Percentiles rank a stretch among this genome's conserved stretches.
These are phyloP conservation scores for Claviceps sorghi DNA, from an alignment of 2,329 filamentous ascomycete genomes.

Conservation along the genomic window DNA sequence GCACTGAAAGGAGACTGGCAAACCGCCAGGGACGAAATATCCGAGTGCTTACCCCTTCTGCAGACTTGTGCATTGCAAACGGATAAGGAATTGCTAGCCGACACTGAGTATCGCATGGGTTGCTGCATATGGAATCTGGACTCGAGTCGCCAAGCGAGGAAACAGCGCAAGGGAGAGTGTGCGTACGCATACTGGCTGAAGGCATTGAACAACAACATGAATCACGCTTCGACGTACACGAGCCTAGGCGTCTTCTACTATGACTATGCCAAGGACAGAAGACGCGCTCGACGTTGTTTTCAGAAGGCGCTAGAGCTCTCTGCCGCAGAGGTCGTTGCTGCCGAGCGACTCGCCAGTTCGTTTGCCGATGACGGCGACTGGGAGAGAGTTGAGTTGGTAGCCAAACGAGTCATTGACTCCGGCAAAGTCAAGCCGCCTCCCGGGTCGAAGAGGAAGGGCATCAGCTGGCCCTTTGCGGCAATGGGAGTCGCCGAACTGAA, in stretches of 20 bases:
- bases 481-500: slow-evolving; percentile 90
- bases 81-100: slow-evolving; percentile 58
- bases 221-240: slow-evolving; percentile 81
- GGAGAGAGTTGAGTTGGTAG: slow-evolving; percentile 89
- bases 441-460: slow-evolving; percentile 80
- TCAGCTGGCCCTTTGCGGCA: slow-evolving; percentile 93
- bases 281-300: slow-evolving; percentile 79
- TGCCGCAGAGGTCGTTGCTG: slow-evolving; percentile 68
- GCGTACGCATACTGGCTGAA: slow-evolving; percentile 74
- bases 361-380: slow-evolving; percentile 89
- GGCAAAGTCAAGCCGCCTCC: slow-evolving; percentile 81
- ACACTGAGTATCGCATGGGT: slow-evolving; percentile 76
- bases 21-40: slow-evolving; percentile 52
- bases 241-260: slow-evolving; percentile 81
- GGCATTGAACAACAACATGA: slow-evolving; percentile 73
- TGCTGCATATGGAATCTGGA: slow-evolving; percentile 79
- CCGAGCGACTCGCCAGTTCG: slow-evolving; percentile 68
- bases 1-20: slow-evolving; percentile 66
- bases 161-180: slow-evolving; percentile 51
- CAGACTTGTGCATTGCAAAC: slow-evolving; percentile 39
- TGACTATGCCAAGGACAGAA: slow-evolving; percentile 79
- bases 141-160: slow-evolving; percentile 57
- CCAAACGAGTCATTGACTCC: slow-evolving; percentile 84
- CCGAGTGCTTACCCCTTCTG: slow-evolving; percentile 52
- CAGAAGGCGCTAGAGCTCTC: slow-evolving; percentile 94